Evolutionary conservation across 1,284 basidiomycete species (phyloP).

Genomic region (Vanrija pseudolonga): DNA sequence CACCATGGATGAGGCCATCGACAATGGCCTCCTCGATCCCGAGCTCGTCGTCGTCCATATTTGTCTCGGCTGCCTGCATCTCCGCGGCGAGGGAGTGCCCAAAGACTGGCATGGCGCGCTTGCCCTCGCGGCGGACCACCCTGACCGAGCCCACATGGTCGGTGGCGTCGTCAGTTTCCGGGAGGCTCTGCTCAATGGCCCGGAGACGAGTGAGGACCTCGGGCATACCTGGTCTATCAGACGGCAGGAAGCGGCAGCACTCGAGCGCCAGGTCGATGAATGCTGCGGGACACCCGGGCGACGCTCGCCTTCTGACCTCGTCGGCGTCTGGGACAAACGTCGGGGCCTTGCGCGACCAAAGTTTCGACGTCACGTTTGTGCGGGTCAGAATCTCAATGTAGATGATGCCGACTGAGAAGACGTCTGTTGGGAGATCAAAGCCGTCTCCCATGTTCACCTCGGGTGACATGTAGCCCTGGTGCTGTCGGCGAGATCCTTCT

Average conservation of each 20-base stretch:
- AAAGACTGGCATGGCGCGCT: slow-evolving; percentile 52
- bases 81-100: slow-evolving; percentile 4
- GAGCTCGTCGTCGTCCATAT: slow-evolving; percentile 2
- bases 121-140: slow-evolving; percentile 54
- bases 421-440: slow-evolving; percentile 89
- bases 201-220: slow-evolving; percentile 70
- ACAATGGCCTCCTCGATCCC: slow-evolving; percentile 36
- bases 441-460: slow-evolving; percentile 88
- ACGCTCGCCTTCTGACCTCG: slow-evolving; percentile 69
- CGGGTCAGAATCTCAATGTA: slow-evolving; percentile 86
- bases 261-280: slow-evolving; percentile 75
- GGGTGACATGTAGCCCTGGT: slow-evolving; percentile 57
- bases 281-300: slow-evolving; percentile 69
- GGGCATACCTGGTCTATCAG: slow-evolving; percentile 68
- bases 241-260: slow-evolving; percentile 69
- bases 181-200: slow-evolving; percentile 71
- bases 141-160: slow-evolving; percentile 81
- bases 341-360: slow-evolving; percentile 75
- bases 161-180: slow-evolving; percentile 53
- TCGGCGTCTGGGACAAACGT: slow-evolving; percentile 70
- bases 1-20: slow-evolving; percentile 69
- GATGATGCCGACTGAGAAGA: slow-evolving; percentile 92
- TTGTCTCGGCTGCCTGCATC: not conserved
- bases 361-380: slow-evolving; percentile 69
- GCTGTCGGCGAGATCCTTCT: not conserved